These are phyloP conservation scores for Rhynchospora pubera DNA, from an alignment of 176 grass and related monocot genomes.

Conservation along the genomic window DNA sequence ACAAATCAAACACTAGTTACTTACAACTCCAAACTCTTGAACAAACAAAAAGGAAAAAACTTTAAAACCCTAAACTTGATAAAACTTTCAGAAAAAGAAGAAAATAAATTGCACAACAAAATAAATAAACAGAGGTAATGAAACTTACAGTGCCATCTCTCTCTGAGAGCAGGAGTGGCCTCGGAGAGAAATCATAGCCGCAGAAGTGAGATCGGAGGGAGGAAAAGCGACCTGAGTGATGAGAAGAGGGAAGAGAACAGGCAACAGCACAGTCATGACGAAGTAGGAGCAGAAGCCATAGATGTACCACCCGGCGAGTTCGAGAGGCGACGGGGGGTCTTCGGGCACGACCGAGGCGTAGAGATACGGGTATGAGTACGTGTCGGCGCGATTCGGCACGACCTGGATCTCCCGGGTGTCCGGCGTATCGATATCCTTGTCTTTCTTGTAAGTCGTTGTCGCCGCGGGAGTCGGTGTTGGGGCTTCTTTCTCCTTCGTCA, in stretches of 20 bases:
- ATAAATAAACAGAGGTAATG: neutral
- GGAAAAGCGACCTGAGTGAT: constrained; percentile 70
- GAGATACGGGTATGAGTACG: constrained; percentile 36
- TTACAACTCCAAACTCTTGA: neutral
- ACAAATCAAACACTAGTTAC: neutral
- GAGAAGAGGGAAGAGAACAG: constrained; percentile 77
- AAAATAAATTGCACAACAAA: neutral
- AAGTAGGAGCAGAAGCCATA: constrained; percentile 94
- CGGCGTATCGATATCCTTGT: constrained; percentile 25
- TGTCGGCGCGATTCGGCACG: constrained; percentile 46
- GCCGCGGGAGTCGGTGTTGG: neutral
- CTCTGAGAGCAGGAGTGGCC: constrained; percentile 57
- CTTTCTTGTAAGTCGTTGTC: neutral
- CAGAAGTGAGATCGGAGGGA: constrained; percentile 37
- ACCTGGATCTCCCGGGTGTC: constrained; percentile 65
- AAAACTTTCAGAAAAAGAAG: neutral
- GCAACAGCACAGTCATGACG: constrained; percentile 66
- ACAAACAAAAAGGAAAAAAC: neutral
- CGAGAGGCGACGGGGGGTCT: constrained; percentile 54
- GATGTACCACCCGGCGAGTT: constrained; percentile 65
- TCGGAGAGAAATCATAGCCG: constrained; percentile 29
- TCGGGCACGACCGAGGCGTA: constrained; percentile 39
- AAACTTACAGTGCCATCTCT: constrained; percentile 77
- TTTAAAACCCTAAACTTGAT: neutral
- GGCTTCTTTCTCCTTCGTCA: constrained; percentile 11